A percentile compares a stretch with the other conserved stretches of the same genome.
These are phyloP conservation scores for Hyaloscypha finlandica DNA, from an alignment of 495 filamentous ascomycete genomes.

Conservation along the genomic window DNA sequence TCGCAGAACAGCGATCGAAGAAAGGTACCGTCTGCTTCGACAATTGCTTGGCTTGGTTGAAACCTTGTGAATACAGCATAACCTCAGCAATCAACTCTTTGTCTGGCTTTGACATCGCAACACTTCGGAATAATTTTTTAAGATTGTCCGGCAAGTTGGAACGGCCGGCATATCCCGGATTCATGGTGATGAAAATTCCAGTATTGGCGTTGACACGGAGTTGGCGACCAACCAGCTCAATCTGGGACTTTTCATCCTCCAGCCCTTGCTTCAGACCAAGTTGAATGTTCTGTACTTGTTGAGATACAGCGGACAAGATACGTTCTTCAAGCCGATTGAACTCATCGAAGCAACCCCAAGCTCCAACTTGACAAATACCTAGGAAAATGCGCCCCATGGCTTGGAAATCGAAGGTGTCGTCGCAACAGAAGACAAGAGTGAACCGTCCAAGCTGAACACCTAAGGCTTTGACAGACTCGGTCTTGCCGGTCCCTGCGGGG, in stretches of 20 bases:
- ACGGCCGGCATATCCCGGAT: conserved; percentile 96
- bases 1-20: conserved; percentile 83
- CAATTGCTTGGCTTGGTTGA: conserved; percentile 89
- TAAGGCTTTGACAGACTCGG: conserved; percentile 96
- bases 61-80: conserved; percentile 99
- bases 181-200: conserved; percentile 99
- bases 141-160: conserved; percentile 98
- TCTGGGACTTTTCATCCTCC: conserved; percentile 77
- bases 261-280: conserved; percentile 82
- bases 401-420: conserved; percentile 99
- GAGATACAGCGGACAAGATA: conserved; percentile 95
- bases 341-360: conserved; percentile 99
- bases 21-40: conserved; percentile 96
- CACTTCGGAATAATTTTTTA: conserved; percentile 98
- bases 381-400: conserved; percentile 99
- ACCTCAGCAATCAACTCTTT: conserved; percentile 99
- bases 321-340: conserved; percentile 98
- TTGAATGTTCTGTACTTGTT: conserved; percentile 99
- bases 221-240: conserved; percentile 89
- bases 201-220: conserved; percentile 87
- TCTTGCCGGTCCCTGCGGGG: conserved; percentile 98
- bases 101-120: conserved; percentile 99
- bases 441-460: conserved; percentile 96
- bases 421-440: conserved; percentile 97
- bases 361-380: conserved; percentile 97